Percentiles rank a stretch among this genome's conserved stretches.
phyloP scores from a whole-genome alignment of 2,329 filamentous ascomycete species.

The Colletotrichum melonis region DNA sequence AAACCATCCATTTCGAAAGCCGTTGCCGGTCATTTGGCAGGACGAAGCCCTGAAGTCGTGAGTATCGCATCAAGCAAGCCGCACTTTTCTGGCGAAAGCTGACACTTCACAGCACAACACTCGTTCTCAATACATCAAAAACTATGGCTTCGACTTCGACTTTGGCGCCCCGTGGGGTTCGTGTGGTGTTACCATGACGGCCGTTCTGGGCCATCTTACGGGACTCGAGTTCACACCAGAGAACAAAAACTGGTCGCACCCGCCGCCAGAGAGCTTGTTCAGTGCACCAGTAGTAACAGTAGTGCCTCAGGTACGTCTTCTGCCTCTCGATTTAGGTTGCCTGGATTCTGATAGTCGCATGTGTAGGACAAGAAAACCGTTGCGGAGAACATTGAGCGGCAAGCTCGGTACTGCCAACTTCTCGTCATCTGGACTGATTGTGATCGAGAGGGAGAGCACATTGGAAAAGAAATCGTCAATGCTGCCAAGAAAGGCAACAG shows the following conservation, averaged over 20 bases:
- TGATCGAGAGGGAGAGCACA: conserved; percentile 96
- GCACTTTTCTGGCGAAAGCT: conserved; percentile 35
- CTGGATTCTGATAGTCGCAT: conserved; percentile 19
- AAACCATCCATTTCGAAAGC: conserved; percentile 96
- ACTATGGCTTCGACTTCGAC: conserved; percentile 91
- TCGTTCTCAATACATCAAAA: conserved; percentile 85
- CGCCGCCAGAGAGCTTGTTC: conserved; percentile 83
- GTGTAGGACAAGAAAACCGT: conserved; percentile 80
- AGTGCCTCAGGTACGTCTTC: conserved; percentile 70
- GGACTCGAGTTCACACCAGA: conserved; percentile 79
- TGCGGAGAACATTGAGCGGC: conserved; percentile 84
- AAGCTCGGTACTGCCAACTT: conserved; percentile 78
- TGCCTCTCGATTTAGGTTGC: neutral
- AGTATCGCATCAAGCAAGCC: conserved; percentile 45
- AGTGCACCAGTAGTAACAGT: conserved; percentile 78
- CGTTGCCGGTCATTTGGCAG: conserved; percentile 88
- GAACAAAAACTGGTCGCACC: conserved; percentile 84
- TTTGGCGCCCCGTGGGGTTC: conserved; percentile 84
- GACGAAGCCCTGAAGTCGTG: conserved; percentile 78
- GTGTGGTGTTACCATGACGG: conserved; percentile 92
- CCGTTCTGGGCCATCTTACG: conserved; percentile 89
- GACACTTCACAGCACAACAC: conserved; percentile 69
- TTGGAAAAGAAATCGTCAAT: conserved; percentile 88
- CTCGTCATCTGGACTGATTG: conserved; percentile 99
- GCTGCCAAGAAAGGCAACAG: conserved; percentile 81